Base-by-base conservation (phyloP, 1,139 yeast species). In the Wickerhamiella infanticola region DNA sequence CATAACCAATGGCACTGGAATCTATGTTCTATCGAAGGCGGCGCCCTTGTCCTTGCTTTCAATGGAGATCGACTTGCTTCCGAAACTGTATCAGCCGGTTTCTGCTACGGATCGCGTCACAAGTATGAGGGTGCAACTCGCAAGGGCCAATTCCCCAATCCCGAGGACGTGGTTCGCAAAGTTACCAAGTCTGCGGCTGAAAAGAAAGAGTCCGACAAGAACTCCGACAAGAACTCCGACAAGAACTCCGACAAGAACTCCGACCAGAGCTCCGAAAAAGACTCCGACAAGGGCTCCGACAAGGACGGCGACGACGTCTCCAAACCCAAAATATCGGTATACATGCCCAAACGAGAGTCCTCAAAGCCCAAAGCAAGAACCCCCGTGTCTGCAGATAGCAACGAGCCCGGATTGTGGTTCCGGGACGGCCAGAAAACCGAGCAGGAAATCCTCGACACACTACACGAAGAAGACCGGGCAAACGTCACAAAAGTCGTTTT, bases 1-100 rank as follows among this genome's bases (percentile, higher is more conserved):
- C 78, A 79, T 54, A 78, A 79, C 57, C 69, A 79, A 51, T 81
- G 93, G 93, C 85, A 81, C 59, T 79, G 79, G 58, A 81, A 81
- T 56, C 63, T 81, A 44, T 76, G 86, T 56, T 90, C 81, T 58
- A 64, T 67, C n/a, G 61, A 65, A 24, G 63, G 65, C 43, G 79
- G 79, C 2, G 54, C 64, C 13, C 56, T 72, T 36, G 55, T 69
- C 18, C 54, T 75, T 39, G 61, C 62, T 36, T 58, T 69, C 24
- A 58, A 57, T n/a, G 64, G 69, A 42, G 73, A 75, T 3, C 58
- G 61, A 36, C 58, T 74, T 38, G 61, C 65, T 23, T 64, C 69
- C 58, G 70, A 70, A 46, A 60, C 68, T 18, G 54, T 59, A 25
- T 63, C 76, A 0, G 61, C 63, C 39, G 79, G 79, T 3, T 75